Percentiles rank a stretch among this genome's conserved stretches.
These are phyloP conservation scores for Poterioochromonas sp. DNA, from an alignment of 352 stramenopile genomes.

Conservation along the genomic window DNA sequence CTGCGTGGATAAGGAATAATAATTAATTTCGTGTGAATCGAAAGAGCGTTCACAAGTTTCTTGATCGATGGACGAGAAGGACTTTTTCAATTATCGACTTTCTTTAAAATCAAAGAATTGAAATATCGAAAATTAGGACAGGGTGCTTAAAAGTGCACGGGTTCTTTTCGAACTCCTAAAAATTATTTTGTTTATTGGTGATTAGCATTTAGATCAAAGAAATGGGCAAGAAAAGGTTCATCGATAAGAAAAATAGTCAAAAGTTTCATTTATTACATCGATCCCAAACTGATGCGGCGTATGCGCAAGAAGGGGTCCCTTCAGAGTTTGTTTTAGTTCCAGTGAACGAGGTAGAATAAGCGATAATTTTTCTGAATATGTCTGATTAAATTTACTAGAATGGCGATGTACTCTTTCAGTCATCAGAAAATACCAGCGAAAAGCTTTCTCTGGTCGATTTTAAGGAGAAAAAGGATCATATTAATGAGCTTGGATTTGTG, in stretches of 20 bases:
- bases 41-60: too few relatives aligned
- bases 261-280: conserved; percentile 34
- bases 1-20: too few relatives aligned
- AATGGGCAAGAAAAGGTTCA: conserved; percentile 36
- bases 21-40: too few relatives aligned
- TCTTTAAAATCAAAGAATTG: too few relatives aligned
- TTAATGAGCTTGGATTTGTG: conserved; percentile 67
- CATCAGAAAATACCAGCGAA: background rate
- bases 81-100: too few relatives aligned
- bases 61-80: too few relatives aligned
- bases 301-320: background rate
- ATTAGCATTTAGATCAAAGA: too few relatives aligned
- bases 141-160: too few relatives aligned
- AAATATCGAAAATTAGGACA: too few relatives aligned
- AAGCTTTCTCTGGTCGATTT: background rate
- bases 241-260: conserved; percentile 33
- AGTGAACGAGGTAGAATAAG: background rate
- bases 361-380: background rate
- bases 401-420: background rate
- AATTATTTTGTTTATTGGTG: too few relatives aligned
- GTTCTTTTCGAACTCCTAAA: too few relatives aligned
- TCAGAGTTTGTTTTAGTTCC: conserved; percentile 18
- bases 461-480: conserved; percentile 37
- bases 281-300: conserved; percentile 20
- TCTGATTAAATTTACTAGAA: background rate